These are phyloP conservation scores for Artemisia annua DNA, from an alignment of 129 eudicot genomes.

Conservation along the genomic window DNA sequence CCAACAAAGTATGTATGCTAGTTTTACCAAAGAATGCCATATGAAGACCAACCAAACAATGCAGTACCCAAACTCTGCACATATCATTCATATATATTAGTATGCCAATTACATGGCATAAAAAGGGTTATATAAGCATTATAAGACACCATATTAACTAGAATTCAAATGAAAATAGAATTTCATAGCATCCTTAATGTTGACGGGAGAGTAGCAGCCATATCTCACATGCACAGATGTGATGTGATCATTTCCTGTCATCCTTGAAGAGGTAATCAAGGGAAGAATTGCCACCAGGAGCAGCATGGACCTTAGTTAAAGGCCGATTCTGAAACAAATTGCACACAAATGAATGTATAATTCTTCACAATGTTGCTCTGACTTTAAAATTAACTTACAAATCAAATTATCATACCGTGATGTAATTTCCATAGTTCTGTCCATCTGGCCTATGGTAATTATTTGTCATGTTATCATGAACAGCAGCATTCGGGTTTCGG, in stretches of 20 bases:
- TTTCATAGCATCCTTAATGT: conserved; percentile 14
- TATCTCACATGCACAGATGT: conserved; percentile 17
- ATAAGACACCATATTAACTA: conserved; percentile 2
- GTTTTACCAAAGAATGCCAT: too few relatives aligned
- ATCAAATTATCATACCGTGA: conserved; percentile 48
- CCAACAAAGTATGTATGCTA: too few relatives aligned
- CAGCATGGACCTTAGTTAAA: conserved; percentile 55
- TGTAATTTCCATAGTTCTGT: conserved; percentile 77
- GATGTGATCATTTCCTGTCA: conserved; percentile 38
- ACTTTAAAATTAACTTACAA: neutral
- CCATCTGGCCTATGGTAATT: conserved; percentile 75
- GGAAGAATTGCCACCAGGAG: conserved; percentile 60
- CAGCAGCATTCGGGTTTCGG: conserved; percentile 34
- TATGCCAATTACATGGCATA: conserved; percentile 12
- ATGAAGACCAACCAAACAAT: too few relatives aligned
- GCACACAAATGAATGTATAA: neutral
- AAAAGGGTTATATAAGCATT: neutral
- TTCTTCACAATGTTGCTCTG: neutral
- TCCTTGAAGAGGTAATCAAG: conserved; percentile 49
- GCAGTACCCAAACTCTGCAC: neutral
- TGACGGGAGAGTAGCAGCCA: neutral
- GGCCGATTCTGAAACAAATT: conserved; percentile 45
- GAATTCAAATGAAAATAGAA: neutral
- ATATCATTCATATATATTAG: conserved; percentile 5
- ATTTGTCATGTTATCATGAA: conserved; percentile 44